Evolutionary conservation across 2,329 filamentous ascomycete genomes (phyloP), one percentile per base, ranked within the genome.

Genomic region (Mycosphaerella sp.): DNA sequence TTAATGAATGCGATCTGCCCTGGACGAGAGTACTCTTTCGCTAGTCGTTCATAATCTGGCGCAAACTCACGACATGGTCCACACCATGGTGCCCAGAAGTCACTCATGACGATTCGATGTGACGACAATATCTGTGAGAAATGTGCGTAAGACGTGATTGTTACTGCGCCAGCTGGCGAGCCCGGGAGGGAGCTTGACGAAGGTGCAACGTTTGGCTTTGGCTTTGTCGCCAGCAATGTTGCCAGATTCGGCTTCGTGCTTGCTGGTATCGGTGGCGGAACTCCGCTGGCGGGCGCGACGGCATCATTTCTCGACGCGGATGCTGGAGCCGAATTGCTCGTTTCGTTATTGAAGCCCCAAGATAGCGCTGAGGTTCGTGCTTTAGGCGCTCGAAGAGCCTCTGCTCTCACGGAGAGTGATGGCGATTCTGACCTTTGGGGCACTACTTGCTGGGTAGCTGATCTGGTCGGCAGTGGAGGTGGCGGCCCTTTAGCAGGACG

Each of bases 201-300:
- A 10, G 50, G 51, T 31, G 51, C 51, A 11, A 48, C 57, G 52
- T 58, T 62, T 11, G 55, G 29, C 21, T 59, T 69, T 12, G 78
- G 78, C 59, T 80, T 80, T 1, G 75, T 76, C 6, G 78, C 75
- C 68, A 79, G 74, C 14, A 83, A 70, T 42, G 78, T 76, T 6
- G 77, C 74, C 3, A 84, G 71, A 67, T 83, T 78, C n/a, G 81
- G 81, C 41, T 80, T 73, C 23, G 80, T 80, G 17, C 72, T 70
- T 26, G 74, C 62, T 6, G 81, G 81, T 9, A 84, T 66, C 1
- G 80, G 80, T 2, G 81, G 75, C 23, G 74, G 74, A 9, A 61
- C 62, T 38, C 60, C 63, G 26, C 62, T 59, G 4, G 44, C 41
- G n/a, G 34, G 34, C 34, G 46, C 31, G 8, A 57, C 49, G 11